Conservation (phyloP, 108 stramenopile species). For the Stephanodiscus triporus region DNA sequence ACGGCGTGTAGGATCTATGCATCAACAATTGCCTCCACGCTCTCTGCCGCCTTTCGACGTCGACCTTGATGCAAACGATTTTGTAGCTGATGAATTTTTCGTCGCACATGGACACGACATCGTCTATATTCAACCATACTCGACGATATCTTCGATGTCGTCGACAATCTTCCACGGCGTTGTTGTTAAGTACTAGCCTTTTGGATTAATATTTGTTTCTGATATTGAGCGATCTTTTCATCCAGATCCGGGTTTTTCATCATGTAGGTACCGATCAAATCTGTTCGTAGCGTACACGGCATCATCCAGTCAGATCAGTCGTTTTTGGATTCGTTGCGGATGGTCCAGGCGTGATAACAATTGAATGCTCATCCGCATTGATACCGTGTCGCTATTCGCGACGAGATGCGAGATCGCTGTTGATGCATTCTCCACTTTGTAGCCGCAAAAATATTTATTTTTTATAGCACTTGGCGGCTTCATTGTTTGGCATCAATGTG, state of each 20-base stretch:
- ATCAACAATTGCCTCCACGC: conserved; percentile 32
- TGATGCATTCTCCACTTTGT: conserved; percentile 15
- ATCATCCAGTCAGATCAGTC: neutral
- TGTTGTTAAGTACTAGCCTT: conserved; percentile 1
- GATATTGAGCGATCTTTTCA: conserved; percentile 18
- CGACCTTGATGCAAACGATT: conserved; percentile 26
- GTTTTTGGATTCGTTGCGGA: conserved; percentile 5
- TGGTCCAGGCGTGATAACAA: conserved; percentile 13
- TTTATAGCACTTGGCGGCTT: conserved; percentile 32
- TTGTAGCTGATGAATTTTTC: conserved; percentile 18
- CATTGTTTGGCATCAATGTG: conserved; percentile 16
- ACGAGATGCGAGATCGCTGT: too few species aligned
- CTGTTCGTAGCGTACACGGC: conserved; percentile 5
- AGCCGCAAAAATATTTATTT: conserved; percentile 54
- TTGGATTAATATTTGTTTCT: conserved; percentile 17
- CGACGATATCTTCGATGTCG: conserved; percentile 27
- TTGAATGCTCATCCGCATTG: neutral
- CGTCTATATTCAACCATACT: conserved; percentile 42
- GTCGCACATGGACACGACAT: conserved; percentile 27
- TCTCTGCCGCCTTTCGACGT: conserved; percentile 34
- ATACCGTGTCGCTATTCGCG: too few species aligned
- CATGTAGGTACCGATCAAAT: conserved; percentile 20
- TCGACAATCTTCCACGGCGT: neutral
- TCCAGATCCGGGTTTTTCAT: conserved; percentile 15
- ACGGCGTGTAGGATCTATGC: conserved; percentile 41